Conservation (phyloP, 2,329 filamentous ascomycete genomes). For the Ceratocystis colombiana region DNA sequence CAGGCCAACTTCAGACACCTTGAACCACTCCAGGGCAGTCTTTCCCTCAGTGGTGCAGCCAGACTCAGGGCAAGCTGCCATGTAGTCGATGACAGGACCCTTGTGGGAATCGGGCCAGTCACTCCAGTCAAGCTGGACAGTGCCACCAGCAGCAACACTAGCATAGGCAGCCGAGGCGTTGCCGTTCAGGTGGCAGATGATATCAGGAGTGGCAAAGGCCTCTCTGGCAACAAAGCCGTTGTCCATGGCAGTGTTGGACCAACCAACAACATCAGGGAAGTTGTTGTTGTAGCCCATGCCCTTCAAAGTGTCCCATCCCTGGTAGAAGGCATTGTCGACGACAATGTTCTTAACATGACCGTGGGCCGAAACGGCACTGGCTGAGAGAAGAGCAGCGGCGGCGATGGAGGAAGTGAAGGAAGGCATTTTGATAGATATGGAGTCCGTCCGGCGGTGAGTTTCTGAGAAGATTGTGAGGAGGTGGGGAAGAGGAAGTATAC, state of each 20-base stretch:
- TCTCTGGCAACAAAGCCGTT: conserved; percentile 41
- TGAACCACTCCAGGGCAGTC: conserved; percentile 46
- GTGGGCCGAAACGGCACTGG: conserved; percentile 30
- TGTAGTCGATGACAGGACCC: conserved; percentile 51
- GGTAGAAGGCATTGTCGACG: conserved; percentile 31
- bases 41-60: conserved; percentile 46
- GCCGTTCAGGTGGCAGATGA: conserved; percentile 40
- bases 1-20: conserved; percentile 48
- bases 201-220: conserved; percentile 35
- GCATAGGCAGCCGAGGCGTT: conserved; percentile 35
- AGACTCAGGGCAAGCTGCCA: conserved; percentile 44
- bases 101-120: conserved; percentile 56
- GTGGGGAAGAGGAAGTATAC: not conserved
- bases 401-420: conserved; percentile 26
- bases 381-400: conserved; percentile 22
- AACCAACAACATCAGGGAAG: conserved; percentile 30
- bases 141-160: conserved; percentile 48
- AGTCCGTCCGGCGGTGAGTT: conserved; percentile 23
- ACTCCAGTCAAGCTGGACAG: conserved; percentile 52
- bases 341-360: conserved; percentile 32
- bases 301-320: conserved; percentile 30
- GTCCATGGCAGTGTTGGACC: conserved; percentile 33
- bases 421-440: conserved; percentile 27
- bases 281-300: conserved; percentile 26
- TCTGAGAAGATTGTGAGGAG: conserved; percentile 23